A percentile compares a stretch with the other conserved stretches of the same genome.
Conservation (phyloP, 176 grass and related monocot genomes). For the Eleusine indica region DNA sequence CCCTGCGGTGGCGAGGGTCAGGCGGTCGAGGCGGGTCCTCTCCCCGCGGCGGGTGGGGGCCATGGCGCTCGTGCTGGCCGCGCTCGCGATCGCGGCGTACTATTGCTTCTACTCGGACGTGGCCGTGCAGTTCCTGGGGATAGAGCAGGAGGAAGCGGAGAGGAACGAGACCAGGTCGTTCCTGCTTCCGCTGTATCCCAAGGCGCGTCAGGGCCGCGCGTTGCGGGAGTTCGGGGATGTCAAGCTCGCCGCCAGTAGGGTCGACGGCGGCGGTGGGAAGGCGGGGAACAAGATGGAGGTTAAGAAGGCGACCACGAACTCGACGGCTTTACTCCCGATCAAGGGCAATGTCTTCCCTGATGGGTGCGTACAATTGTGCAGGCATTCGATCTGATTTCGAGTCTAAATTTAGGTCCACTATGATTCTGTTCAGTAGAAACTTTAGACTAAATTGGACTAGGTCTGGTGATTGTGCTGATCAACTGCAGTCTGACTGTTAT, state of each 20-base stretch:
- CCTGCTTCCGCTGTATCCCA: slow-evolving; percentile 77
- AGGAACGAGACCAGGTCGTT: slow-evolving; percentile 79
- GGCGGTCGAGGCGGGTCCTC: slow-evolving; percentile 32
- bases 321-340: slow-evolving; percentile 69
- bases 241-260: slow-evolving; percentile 59
- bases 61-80: slow-evolving; percentile 40
- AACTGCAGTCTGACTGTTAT: background rate
- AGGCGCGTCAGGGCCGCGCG: slow-evolving; percentile 56
- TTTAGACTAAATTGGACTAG: slow-evolving; percentile 7
- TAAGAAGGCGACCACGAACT: slow-evolving; percentile 41
- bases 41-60: slow-evolving; percentile 42
- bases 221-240: slow-evolving; percentile 68
- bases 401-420: background rate
- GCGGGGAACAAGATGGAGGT: slow-evolving; percentile 38
- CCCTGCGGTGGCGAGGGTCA: background rate
- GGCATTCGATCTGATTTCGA: background rate
- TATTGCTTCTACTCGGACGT: slow-evolving; percentile 74
- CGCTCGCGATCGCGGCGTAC: slow-evolving; percentile 64
- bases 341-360: slow-evolving; percentile 95
- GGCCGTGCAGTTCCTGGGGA: slow-evolving; percentile 68
- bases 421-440: slow-evolving; percentile 10
- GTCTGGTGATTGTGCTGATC: slow-evolving; percentile 4
- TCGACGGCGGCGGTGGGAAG: slow-evolving; percentile 31
- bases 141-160: slow-evolving; percentile 59
- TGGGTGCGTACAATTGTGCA: slow-evolving; percentile 54